A percentile compares a stretch with the other conserved stretches of the same genome.
phyloP scores from a whole-genome alignment of 2,329 filamentous ascomycete genomes.

The Lachnellula suecica region DNA sequence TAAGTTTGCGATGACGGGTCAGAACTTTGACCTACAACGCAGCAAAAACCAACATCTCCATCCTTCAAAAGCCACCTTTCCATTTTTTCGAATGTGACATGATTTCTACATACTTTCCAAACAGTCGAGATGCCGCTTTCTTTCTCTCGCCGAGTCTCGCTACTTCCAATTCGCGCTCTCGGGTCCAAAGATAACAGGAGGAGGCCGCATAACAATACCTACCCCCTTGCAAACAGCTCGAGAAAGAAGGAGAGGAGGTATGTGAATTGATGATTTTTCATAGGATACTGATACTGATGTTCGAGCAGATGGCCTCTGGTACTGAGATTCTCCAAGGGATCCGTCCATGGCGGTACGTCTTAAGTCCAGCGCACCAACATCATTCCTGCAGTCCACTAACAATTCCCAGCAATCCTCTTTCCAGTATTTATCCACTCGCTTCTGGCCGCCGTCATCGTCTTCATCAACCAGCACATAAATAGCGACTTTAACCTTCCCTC shows the following conservation, averaged over 20 bases:
- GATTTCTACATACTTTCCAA: not conserved
- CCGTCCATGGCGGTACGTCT: conserved; percentile 48
- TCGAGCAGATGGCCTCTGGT: conserved; percentile 58
- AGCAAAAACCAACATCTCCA: not conserved
- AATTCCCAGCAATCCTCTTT: conserved; percentile 47
- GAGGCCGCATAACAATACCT: conserved; percentile 14
- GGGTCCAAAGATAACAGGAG: conserved; percentile 12
- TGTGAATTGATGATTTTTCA: not conserved
- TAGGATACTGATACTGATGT: conserved; percentile 4
- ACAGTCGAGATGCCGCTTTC: conserved; percentile 21
- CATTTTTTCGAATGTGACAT: conserved; percentile 6
- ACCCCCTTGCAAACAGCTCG: conserved; percentile 27
- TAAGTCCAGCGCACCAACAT: not conserved
- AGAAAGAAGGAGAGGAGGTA: conserved; percentile 32
- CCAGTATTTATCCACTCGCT: conserved; percentile 56
- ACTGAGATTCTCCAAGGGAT: conserved; percentile 63
- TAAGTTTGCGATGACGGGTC: not conserved
- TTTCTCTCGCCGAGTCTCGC: conserved; percentile 20
- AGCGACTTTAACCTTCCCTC: conserved; percentile 53
- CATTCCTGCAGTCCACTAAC: not conserved
- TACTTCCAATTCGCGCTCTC: conserved; percentile 21
- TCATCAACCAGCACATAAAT: conserved; percentile 51
- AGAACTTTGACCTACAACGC: not conserved
- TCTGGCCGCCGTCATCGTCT: conserved; percentile 59
- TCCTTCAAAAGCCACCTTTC: not conserved